Base-by-base conservation (phyloP, 2,329 filamentous ascomycete species). In the Trichophyton simii region DNA sequence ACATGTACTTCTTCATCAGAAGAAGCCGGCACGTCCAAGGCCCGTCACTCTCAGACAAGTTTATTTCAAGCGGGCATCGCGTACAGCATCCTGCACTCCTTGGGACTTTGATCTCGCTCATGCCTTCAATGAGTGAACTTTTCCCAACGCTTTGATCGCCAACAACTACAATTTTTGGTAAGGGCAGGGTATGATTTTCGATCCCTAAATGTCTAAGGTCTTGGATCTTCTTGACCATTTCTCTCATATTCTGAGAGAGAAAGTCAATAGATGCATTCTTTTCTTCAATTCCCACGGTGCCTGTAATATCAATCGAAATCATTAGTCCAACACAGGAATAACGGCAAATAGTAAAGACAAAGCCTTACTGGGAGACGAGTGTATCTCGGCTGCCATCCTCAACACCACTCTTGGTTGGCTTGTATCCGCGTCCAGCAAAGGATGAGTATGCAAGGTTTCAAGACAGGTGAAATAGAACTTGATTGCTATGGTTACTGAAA, bases 111-210 rank as follows among this genome's bases (percentile, higher is more conserved):
- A 94, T 85, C 3, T 86, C 87, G 0, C 55, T 75, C 63, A 88
- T 81, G 0, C 82, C 85, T 11, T 85, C 85, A 59, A 81, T 80
- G 0, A 82, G 69, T 0, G 80, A 90, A 0, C 86, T 90, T 70
- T 96, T 96, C 0, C 91, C 91, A 0, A 89, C 87, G 0, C 84
- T 88, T 68, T 96, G 91, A 57, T 95, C 90, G 0, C 91, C 91
- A 0, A 95, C 84, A 0, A 95, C 82, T 4, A 92, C 87, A 8
- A 95, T 84, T 66, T 90, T 89, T 0, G 91, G 89, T 0, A 95
- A 76, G 0, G 83, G 82, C 0, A 89, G 82, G 0, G 77, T 68
- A 3, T 84, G 82, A 18, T 87, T 83, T 58, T 87, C 84, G 0
- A 95, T 84, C 0, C 87, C 88, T 0, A 92, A 79, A 4, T 85